Base-by-base conservation (phyloP, 148 eudicot species). In the Camellia japonica region DNA sequence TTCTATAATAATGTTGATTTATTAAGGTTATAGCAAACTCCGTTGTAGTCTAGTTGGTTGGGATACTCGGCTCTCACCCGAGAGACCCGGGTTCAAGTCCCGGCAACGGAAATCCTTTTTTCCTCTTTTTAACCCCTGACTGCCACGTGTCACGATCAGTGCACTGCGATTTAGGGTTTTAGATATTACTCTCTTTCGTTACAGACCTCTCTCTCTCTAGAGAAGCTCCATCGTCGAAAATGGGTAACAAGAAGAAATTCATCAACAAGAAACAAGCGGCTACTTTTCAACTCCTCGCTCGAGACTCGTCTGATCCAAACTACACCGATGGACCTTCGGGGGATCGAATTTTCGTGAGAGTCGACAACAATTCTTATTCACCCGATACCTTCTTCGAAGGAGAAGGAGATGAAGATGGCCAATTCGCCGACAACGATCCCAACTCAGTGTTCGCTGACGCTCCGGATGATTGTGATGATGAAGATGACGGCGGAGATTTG, bases 1-100 rank as follows among this genome's bases (percentile, higher is more conserved):
- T 30, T 30, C 38, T 30, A 30, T 30, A 30, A 30, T 30, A 30
- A 30, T 30, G 38, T 30, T 30, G 1, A 30, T 30, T 30, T 30
- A 30, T 30, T 82, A 79, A 44, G 79, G 81, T 14, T 73, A 16
- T 58, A 1, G 5, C 8, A 19, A 0, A 1, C 6, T 93, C 93
- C 93, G 95, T 93, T 91, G 97, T 91, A 91, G 97, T 91, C 93
- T 91, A 93, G 97, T 55, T 91, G 95, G 94, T 91, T 68, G 91
- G 97, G 97, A 91, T 90, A 91, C 93, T 93, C 94, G 93, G 97
- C 97, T 93, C 97, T 91, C 97, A 91, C 95, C 97, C 92, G 95
- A 91, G 95, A 91, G 93, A 91, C 95, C 97, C 93, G 93, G 95
- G 97, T 93, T 93, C 93, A 70, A 91, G 90, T 93, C 97, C 95